Conservation (phyloP, 1,139 yeast genomes). For the Yamadazyma diddensiae region DNA sequence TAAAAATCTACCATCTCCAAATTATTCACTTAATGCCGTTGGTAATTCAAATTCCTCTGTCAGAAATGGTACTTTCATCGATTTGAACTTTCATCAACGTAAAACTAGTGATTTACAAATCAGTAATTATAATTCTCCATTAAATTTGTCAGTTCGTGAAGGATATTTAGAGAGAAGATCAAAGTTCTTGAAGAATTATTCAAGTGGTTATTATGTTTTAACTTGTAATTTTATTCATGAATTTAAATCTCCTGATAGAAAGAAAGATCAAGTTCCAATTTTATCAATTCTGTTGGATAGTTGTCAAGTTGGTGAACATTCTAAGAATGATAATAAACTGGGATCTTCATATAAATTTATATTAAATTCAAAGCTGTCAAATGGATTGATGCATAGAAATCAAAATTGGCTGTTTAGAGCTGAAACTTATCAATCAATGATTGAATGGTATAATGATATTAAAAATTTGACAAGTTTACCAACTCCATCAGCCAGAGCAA, state of each 20-base stretch:
- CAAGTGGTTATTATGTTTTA: conserved; percentile 86
- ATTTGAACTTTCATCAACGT: conserved; percentile 69
- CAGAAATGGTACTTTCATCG: conserved; percentile 62
- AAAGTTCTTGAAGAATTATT: conserved; percentile 83
- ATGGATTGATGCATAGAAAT: conserved; percentile 66
- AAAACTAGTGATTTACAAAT: conserved; percentile 61
- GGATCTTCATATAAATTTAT: conserved; percentile 75
- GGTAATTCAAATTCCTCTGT: conserved; percentile 23
- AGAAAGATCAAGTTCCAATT: conserved; percentile 80
- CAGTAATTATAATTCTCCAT: conserved; percentile 65
- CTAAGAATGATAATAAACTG: conserved; percentile 61
- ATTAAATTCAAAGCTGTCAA: conserved; percentile 65
- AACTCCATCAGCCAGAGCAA: conserved; percentile 50
- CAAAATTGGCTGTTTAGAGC: conserved; percentile 94
- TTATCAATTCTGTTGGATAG: conserved; percentile 82
- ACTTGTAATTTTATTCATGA: conserved; percentile 90
- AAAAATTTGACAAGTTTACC: conserved; percentile 59
- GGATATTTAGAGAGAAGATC: conserved; percentile 89
- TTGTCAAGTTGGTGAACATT: conserved; percentile 79
- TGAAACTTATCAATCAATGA: conserved; percentile 73
- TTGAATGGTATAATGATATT: conserved; percentile 80
- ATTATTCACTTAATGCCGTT: conserved; percentile 29
- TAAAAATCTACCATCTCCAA: conserved; percentile 52
- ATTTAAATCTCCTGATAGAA: conserved; percentile 79
- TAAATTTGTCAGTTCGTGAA: conserved; percentile 69